Percentiles rank a stretch among this genome's conserved stretches.
phyloP scores from a whole-genome alignment of 169 alveolate species.

The Plasmodium berghei region DNA sequence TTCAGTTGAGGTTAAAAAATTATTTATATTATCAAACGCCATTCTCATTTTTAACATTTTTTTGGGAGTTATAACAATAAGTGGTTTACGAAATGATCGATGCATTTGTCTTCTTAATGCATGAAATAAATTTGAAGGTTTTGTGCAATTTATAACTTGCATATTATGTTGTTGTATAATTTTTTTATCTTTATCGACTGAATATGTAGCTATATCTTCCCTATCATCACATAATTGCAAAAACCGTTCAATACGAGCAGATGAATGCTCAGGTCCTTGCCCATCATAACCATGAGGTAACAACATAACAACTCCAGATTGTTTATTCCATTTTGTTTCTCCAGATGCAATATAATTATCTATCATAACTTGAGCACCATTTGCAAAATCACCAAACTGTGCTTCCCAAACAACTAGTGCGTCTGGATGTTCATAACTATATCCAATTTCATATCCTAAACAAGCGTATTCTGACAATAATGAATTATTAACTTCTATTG shows the following conservation, averaged over 20 bases:
- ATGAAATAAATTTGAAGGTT: constrained; percentile 95
- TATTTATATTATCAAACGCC: constrained; percentile 81
- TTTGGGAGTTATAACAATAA: constrained; percentile 82
- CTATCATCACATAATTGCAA: constrained; percentile 87
- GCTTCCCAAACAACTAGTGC: constrained; percentile 94
- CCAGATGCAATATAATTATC: constrained; percentile 95
- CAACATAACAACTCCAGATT: constrained; percentile 89
- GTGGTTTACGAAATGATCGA: constrained; percentile 88
- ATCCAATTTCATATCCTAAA: constrained; percentile 96
- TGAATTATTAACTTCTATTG: constrained; percentile 88
- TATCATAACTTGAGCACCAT: constrained; percentile 95
- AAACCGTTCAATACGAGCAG: constrained; percentile 92
- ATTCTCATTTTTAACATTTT: constrained; percentile 82
- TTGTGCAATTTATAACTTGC: constrained; percentile 90
- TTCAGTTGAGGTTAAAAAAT: constrained; percentile 75
- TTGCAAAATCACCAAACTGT: constrained; percentile 98
- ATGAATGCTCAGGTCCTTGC: constrained; percentile 97
- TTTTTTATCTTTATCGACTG: constrained; percentile 77
- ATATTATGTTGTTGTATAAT: constrained; percentile 83
- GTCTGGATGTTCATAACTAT: constrained; percentile 93
- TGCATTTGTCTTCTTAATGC: constrained; percentile 93
- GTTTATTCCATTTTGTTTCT: constrained; percentile 95
- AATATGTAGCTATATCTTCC: constrained; percentile 82
- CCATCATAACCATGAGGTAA: constrained; percentile 98
- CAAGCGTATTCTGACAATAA: constrained; percentile 94